Percentiles rank a stretch among this genome's conserved stretches.
Conservation (phyloP, 164 flowering plant genomes). For the Vitis vinifera region ASM3070453v1 NC_081822.1:7348001-7348500, state of each 20-base stretch:
- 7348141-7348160: too few relatives aligned
- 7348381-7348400: conserved; percentile 90
- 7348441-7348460: neutral
- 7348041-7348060: too few relatives aligned
- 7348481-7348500: too few relatives aligned
- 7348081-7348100: too few relatives aligned
- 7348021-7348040: too few relatives aligned
- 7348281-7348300: conserved; percentile 76
- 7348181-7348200: neutral
- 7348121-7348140: too few relatives aligned
- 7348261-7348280: conserved; percentile 92
- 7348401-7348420: conserved; percentile 44
- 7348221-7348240: conserved; percentile 65
- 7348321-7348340: conserved; percentile 74
- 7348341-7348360: conserved; percentile 85
- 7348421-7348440: neutral
- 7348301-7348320: conserved; percentile 98
- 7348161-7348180: neutral
- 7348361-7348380: conserved; percentile 99
- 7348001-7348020: too few relatives aligned
- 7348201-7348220: conserved; percentile 75
- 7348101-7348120: too few relatives aligned
- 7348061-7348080: too few relatives aligned
- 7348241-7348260: conserved; percentile 60
- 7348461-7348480: neutral